A percentile compares a stretch with the other conserved stretches of the same genome.
Conservation (phyloP, 495 filamentous ascomycete species). For the Glarea lozoyensis region DNA sequence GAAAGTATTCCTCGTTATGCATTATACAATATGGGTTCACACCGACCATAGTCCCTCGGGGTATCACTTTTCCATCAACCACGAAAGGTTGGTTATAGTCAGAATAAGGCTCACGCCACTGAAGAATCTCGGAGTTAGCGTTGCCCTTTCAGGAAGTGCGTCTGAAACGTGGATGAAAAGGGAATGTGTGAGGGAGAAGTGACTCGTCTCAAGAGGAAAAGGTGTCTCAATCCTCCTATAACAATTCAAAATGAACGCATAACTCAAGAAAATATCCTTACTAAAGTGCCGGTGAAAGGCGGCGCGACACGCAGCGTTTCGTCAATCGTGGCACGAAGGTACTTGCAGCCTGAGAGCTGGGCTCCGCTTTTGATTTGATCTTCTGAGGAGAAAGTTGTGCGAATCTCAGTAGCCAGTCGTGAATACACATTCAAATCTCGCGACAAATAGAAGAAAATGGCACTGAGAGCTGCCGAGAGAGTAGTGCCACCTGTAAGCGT, state of each 20-base stretch:
- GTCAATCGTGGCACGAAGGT: constrained; percentile 51
- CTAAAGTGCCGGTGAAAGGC: constrained; percentile 41
- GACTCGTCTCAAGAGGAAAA: too few species aligned
- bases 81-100: constrained; percentile 7
- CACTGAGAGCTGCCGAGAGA: constrained; percentile 33
- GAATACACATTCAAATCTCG: constrained; percentile 37
- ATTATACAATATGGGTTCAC: constrained; percentile 43
- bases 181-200: too few species aligned
- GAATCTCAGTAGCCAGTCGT: constrained; percentile 55
- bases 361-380: constrained; percentile 24
- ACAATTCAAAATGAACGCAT: too few species aligned
- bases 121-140: too few species aligned
- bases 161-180: constrained; percentile 54
- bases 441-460: constrained; percentile 54
- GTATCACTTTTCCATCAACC: constrained; percentile 37
- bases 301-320: constrained; percentile 50
- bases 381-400: constrained; percentile 20
- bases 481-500: constrained; percentile 47
- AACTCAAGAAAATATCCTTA: too few species aligned
- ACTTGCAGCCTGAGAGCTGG: constrained; percentile 33
- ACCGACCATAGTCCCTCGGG: constrained; percentile 38
- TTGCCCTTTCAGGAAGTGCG: constrained; percentile 37
- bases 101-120: too few species aligned
- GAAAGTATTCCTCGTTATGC: constrained; percentile 44
- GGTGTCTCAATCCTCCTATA: too few species aligned